These are phyloP conservation scores for Moniliella sp. DNA, from an alignment of 1,284 basidiomycete genomes.

Conservation along the genomic window DNA sequence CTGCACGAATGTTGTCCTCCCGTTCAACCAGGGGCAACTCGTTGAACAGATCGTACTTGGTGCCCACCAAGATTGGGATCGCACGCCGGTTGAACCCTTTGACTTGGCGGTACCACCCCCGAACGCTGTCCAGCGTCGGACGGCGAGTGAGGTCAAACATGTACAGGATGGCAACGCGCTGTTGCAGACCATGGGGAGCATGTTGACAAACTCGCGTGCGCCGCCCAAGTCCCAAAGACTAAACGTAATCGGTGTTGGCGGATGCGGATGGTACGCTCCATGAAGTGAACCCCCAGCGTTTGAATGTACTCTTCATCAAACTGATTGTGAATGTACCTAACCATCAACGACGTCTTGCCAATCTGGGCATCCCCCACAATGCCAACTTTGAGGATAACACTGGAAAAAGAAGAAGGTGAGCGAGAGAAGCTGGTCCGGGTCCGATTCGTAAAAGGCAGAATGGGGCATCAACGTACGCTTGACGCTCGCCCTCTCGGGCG, in stretches of 20 bases:
- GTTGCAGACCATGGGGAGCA: constrained; percentile 86
- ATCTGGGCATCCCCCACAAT: constrained; percentile 99
- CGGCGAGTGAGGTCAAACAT: constrained; percentile 97
- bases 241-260: constrained; percentile 94
- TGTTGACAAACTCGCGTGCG: constrained; percentile 92
- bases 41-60: constrained; percentile 92
- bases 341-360: constrained; percentile 92
- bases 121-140: constrained; percentile 84
- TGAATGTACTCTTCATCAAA: constrained; percentile 83
- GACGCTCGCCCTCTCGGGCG: too few species aligned
- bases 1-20: constrained; percentile 87
- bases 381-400: constrained; percentile 81
- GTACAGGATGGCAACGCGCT: constrained; percentile 96
- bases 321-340: constrained; percentile 41
- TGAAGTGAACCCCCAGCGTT: constrained; percentile 74
- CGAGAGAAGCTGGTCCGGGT: too few species aligned
- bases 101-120: constrained; percentile 97
- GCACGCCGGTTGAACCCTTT: constrained; percentile 66
- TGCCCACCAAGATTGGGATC: constrained; percentile 49
- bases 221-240: constrained; percentile 97
- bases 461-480: too few species aligned
- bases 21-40: constrained; percentile 86
- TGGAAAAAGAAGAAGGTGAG: too few species aligned
- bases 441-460: too few species aligned
- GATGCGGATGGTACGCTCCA: constrained; percentile 95